Evolutionary conservation across 139 green algal species (phyloP).

Genomic region (Chlorella vulgaris): DNA sequence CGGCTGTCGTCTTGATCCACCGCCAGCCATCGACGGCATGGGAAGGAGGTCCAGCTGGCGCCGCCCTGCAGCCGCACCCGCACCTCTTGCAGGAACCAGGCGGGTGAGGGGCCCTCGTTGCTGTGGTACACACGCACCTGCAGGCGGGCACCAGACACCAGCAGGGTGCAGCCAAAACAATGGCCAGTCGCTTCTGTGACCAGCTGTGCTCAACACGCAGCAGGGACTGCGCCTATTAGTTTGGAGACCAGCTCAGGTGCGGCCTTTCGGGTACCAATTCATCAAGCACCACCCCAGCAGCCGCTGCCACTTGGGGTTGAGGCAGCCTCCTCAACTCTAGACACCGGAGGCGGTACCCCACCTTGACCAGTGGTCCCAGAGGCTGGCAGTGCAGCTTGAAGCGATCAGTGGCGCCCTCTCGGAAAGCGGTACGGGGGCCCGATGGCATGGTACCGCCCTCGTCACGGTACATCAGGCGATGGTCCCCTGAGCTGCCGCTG

Average conservation of each 20-base stretch:
- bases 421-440: conserved; percentile 18
- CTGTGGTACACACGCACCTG: conserved; percentile 74
- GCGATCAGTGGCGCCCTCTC: background rate
- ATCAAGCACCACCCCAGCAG: too few species aligned
- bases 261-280: too few species aligned
- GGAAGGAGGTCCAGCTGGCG: conserved; percentile 55
- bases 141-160: background rate
- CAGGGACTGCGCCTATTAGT: too few species aligned
- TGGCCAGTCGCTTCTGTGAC: too few species aligned
- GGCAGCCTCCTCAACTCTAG: too few species aligned
- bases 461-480: conserved; percentile 27
- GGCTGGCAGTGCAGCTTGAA: conserved; percentile 53
- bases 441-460: background rate
- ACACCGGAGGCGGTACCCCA: too few species aligned
- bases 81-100: conserved; percentile 75
- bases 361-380: conserved; percentile 51
- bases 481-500: conserved; percentile 31
- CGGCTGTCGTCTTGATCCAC: conserved; percentile 60
- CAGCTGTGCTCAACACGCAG: too few species aligned
- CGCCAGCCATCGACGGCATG: conserved; percentile 71
- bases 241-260: too few species aligned
- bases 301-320: too few species aligned
- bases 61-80: conserved; percentile 58
- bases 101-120: conserved; percentile 61
- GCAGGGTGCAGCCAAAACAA: background rate